Evolutionary conservation across 1,284 basidiomycete species (phyloP), one percentile per base, ranked within the genome.

Genomic region (Coriolopsis trogii): DNA sequence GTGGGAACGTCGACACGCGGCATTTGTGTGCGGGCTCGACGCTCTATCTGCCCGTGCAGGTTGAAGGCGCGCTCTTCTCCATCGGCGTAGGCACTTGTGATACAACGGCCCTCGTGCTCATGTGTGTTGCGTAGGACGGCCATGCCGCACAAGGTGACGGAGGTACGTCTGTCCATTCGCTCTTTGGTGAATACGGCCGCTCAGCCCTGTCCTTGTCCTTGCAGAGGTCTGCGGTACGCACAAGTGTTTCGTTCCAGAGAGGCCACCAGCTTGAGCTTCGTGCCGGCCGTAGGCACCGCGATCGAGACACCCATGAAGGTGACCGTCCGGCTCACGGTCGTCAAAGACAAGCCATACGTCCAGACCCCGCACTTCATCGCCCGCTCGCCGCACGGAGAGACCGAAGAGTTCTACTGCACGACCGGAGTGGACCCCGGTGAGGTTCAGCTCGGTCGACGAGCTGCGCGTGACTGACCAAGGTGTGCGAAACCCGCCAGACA

Each of bases 141-240:
- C 83, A 85, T 66, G 82, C 81, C 6, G 82, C 79, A 3, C 83
- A 84, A 67, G 83, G 83, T 6, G 83, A 85, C 59, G 83, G 83
- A 64, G 82, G 82, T 81, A 54, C 55, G 74, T 67, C 15, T 16
- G 55, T 9, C 24, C 37, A 30, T 57, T 30, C 42, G 44, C 24
- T 29, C 3, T 18, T 13, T 34, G 26, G 37, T 25, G 20, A 43
- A 4, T 2, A 26, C 15, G 12, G 16, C 31, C n/a, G 21, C 6
- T 9, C 8, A 13, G 3, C 15, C 10, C 16, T 15, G 10, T 21
- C 23, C 8, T 36, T 20, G 23, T 7, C 20, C 9, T 15, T 6
- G 4, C 53, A 81, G 81, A 83, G 70, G 79, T 82, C 42, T 82
- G 78, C 54, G 80, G 80, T 81, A 34, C 15, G 29, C 31, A 10